These are phyloP conservation scores for Cladophialophora bantiana DNA, from an alignment of 2,329 filamentous ascomycete species.

Conservation along the genomic window DNA sequence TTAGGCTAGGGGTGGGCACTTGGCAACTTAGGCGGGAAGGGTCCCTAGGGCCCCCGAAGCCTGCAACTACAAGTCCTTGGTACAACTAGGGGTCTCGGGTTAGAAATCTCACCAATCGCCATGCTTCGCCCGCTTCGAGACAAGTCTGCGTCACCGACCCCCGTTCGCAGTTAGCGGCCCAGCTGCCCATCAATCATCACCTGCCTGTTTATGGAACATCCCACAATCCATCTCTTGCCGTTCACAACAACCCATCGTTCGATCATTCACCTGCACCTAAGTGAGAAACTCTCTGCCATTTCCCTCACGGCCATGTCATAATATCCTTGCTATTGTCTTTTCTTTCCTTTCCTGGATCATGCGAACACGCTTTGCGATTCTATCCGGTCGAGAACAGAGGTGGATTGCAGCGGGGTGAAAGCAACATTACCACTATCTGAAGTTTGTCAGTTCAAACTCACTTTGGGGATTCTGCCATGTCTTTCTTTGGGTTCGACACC, in stretches of 20 bases:
- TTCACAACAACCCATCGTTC: background rate
- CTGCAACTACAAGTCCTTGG: background rate
- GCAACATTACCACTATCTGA: background rate
- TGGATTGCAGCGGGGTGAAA: conserved; percentile 25
- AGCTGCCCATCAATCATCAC: conserved; percentile 3
- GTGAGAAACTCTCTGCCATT: background rate
- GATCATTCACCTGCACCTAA: background rate
- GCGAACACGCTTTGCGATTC: conserved; percentile 31
- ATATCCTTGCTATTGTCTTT: conserved; percentile 24
- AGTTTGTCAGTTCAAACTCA: conserved; percentile 55
- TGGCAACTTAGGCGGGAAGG: conserved; percentile 20
- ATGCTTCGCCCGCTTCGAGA: conserved; percentile 18
- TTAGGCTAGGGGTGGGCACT: conserved; percentile 1
- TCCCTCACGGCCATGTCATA: conserved; percentile 28
- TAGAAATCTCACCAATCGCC: conserved; percentile 3
- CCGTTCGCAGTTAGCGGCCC: conserved; percentile 1
- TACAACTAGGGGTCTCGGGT: background rate
- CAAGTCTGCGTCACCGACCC: conserved; percentile 12
- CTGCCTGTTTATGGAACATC: conserved; percentile 11
- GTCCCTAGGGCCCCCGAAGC: background rate
- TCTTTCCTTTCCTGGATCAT: conserved; percentile 37
- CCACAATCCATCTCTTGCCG: conserved; percentile 2
- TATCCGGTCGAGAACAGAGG: conserved; percentile 38
- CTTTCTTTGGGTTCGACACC: conserved; percentile 89
- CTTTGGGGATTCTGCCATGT: conserved; percentile 66